Evolutionary conservation across 495 filamentous ascomycete genomes (phyloP).

Genomic region (Penicillium tannophilum): DNA sequence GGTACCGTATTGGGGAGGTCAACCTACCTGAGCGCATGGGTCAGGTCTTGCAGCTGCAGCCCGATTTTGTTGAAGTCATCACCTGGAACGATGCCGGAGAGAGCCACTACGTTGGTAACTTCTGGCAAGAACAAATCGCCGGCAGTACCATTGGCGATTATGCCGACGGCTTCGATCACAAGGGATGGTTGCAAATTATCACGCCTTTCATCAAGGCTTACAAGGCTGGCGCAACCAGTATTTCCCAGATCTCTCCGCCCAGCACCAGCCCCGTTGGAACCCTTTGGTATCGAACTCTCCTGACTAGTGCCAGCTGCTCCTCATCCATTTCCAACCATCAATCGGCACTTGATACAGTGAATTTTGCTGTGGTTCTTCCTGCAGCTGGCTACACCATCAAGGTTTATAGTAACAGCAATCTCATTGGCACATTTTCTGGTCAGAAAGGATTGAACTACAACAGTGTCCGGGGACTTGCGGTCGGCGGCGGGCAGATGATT

Average conservation of each 20-base stretch:
- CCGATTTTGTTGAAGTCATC: slow-evolving; percentile 33
- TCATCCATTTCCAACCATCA: slow-evolving; percentile 9
- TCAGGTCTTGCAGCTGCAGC: slow-evolving; percentile 25
- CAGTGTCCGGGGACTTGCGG: not conserved
- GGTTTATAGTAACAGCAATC: slow-evolving; percentile 10
- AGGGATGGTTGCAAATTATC: slow-evolving; percentile 35
- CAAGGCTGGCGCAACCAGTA: slow-evolving; percentile 26
- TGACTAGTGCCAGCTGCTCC: slow-evolving; percentile 13
- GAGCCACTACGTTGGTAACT: slow-evolving; percentile 48
- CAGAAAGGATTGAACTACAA: slow-evolving; percentile 16
- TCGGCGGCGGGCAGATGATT: slow-evolving; percentile 8
- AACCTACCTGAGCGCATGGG: slow-evolving; percentile 36
- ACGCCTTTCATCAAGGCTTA: slow-evolving; percentile 38
- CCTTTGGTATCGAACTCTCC: slow-evolving; percentile 16
- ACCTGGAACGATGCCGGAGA: slow-evolving; percentile 48
- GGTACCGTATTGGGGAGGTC: slow-evolving; percentile 46
- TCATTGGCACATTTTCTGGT: slow-evolving; percentile 8
- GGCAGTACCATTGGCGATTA: slow-evolving; percentile 28
- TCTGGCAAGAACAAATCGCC: slow-evolving; percentile 21
- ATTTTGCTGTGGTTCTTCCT: slow-evolving; percentile 17
- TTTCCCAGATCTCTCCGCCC: slow-evolving; percentile 8
- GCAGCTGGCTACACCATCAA: slow-evolving; percentile 10
- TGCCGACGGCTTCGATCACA: slow-evolving; percentile 24
- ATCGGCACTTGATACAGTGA: slow-evolving; percentile 9
- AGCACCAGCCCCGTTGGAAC: slow-evolving; percentile 21